These are phyloP conservation scores for Fistulinella staudtii DNA, from an alignment of 1,284 basidiomycete species.

Conservation along the genomic window DNA sequence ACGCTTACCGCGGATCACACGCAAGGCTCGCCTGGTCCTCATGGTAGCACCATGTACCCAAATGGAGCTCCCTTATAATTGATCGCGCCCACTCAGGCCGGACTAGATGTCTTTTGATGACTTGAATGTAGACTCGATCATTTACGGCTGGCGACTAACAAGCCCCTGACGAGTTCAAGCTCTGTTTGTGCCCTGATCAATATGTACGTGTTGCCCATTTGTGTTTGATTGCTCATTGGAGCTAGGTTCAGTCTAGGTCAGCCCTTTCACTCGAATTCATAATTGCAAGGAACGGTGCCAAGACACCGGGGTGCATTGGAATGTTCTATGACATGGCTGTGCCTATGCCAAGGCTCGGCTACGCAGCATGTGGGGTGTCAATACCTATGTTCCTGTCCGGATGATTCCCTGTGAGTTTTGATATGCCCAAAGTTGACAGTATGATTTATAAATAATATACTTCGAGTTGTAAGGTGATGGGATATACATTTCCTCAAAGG, in stretches of 20 bases:
- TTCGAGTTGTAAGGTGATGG: background rate
- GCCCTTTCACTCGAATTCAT: background rate
- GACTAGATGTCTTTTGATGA: too few species aligned
- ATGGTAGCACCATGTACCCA: constrained; percentile 6
- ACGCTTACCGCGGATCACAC: constrained; percentile 2
- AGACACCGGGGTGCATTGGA: constrained; percentile 4
- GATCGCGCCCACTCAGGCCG: background rate
- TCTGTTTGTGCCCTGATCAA: background rate
- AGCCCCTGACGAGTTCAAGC: background rate
- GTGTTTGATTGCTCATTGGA: background rate
- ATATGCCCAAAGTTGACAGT: background rate
- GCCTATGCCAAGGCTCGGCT: background rate
- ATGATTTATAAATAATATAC: constrained; percentile 1
- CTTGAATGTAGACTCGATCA: constrained; percentile 3
- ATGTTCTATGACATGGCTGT: constrained; percentile 9
- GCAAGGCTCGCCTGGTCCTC: constrained; percentile 21
- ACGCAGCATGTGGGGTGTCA: background rate
- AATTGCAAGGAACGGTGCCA: constrained; percentile 6
- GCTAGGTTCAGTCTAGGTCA: background rate
- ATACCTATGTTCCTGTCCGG: background rate
- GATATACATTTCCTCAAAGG: background rate
- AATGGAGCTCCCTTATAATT: background rate
- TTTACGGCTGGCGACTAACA: constrained; percentile 8
- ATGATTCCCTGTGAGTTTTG: constrained; percentile 1
- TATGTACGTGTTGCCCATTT: background rate